Percentiles rank a stretch among this genome's conserved stretches.
phyloP scores from a whole-genome alignment of 108 stramenopile species.

The Pseudonitzschia pungens region DNA sequence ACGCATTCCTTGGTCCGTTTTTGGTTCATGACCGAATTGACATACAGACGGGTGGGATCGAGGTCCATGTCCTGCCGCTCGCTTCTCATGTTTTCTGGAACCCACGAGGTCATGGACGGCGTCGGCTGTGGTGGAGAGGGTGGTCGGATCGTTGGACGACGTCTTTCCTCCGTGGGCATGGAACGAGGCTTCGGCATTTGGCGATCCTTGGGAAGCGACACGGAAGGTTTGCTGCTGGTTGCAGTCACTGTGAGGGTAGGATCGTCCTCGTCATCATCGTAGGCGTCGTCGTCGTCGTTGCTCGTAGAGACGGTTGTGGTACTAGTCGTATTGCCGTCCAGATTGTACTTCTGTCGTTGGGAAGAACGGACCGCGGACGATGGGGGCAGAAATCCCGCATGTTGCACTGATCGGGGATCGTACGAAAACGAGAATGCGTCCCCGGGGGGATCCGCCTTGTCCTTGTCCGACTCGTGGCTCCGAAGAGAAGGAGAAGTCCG shows the following conservation, averaged over 20 bases:
- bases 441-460: not conserved
- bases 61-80: not conserved
- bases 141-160: no score
- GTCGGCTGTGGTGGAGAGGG: not conserved
- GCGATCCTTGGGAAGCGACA: not conserved
- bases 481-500: no score
- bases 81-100: not conserved
- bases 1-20: not conserved
- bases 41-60: not conserved
- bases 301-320: no score
- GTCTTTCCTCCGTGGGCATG: no score
- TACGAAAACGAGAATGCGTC: not conserved
- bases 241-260: no score
- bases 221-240: not conserved
- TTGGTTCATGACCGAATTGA: not conserved
- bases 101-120: slow-evolving; percentile 4
- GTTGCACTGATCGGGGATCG: not conserved
- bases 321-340: not conserved
- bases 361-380: no score
- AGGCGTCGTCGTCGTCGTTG: no score
- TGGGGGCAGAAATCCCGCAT: not conserved
- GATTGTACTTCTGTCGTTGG: not conserved
- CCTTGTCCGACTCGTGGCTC: no score
- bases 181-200: no score
- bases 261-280: no score